Evolutionary conservation across 352 stramenopile genomes (phyloP), one percentile per base, ranked within the genome.

Genomic region (Pythium dissimile): DNA sequence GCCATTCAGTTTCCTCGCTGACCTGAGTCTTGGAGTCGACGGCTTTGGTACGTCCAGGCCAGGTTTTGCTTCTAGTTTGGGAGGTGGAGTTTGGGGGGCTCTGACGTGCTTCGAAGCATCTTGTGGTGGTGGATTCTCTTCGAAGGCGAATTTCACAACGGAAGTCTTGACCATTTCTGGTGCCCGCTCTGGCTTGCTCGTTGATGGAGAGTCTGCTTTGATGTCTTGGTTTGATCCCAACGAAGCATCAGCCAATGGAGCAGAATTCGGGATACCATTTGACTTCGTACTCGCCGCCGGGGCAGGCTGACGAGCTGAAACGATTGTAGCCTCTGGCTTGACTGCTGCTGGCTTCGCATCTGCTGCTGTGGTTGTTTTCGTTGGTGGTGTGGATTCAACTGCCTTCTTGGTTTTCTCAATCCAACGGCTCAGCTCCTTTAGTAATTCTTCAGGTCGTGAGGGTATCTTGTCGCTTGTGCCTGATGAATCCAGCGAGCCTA

Each of bases 391-490:
- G 31, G 31, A 35, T 35, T 13, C 8, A 35, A 35, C 45, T 26
- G 24, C 6, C 13, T 28, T 37, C 39, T 56, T 62, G 1, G 23
- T 26, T 13, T 55, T 9, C 23, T 62, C 39, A 8, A 72, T 66
- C 60, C 64, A 72, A 10, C 37, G 31, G 9, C 45, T 49, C 11
- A 79, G 59, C 31, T 73, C 55, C 32, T 70, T 59, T 31, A 69
- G 45, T 12, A 71, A 20, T 13, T 69, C 64, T 8, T 66, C 56
- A 5, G 52, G 54, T 15, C 53, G 54, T 30, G 48, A 32, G 3
- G 56, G 12, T 20, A 24, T 44, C 3, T 57, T 58, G 20, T 62
- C 38, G 10, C 18, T 59, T 43, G 39, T 42, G 2, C 58, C 56
- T 51, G 27, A 26, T 39, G 15, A 34, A 46, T 15, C 15, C 8